phyloP scores from a whole-genome alignment of 805 yeast genomes.

The Candida andamanensis region DNA sequence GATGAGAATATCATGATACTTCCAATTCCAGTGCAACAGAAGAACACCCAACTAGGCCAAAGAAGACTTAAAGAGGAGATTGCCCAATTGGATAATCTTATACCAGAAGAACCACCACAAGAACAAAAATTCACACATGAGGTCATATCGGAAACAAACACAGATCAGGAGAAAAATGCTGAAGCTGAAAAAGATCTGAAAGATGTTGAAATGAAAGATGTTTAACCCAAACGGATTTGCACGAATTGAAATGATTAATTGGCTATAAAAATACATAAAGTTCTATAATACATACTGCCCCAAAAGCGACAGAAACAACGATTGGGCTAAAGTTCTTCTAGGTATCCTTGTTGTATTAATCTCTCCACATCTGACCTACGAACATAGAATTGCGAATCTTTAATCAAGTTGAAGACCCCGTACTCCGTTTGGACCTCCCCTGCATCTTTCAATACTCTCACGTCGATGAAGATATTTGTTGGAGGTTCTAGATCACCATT shows the following conservation, averaged over 20 bases:
- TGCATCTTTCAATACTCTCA: slow-evolving; percentile 86
- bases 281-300: too few relatives aligned
- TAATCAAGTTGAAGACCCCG: slow-evolving; percentile 89
- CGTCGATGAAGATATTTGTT: slow-evolving; percentile 85
- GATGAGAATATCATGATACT: slow-evolving; percentile 48
- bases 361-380: slow-evolving; percentile 93
- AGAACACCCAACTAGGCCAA: slow-evolving; percentile 63
- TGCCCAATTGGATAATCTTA: slow-evolving; percentile 12
- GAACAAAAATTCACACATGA: slow-evolving; percentile 6
- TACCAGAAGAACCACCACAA: slow-evolving; percentile 10
- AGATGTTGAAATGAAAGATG: slow-evolving; percentile 1
- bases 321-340: slow-evolving; percentile 55
- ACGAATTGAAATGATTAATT: too few relatives aligned
- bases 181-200: slow-evolving; percentile 2
- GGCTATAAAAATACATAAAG: too few relatives aligned
- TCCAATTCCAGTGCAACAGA: slow-evolving; percentile 65
- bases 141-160: neutral
- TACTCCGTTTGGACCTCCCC: slow-evolving; percentile 98
- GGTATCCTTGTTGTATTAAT: slow-evolving; percentile 86
- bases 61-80: slow-evolving; percentile 51
- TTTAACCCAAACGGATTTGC: too few relatives aligned
- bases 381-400: slow-evolving; percentile 91
- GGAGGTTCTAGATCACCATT: slow-evolving; percentile 92
- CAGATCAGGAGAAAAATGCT: slow-evolving; percentile 1
- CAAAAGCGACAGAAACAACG: too few relatives aligned